A percentile compares a stretch with the other conserved stretches of the same genome.
Evolutionary conservation across 192 early-diverging fungal genomes (phyloP).

Genomic region (Pilaira anomala): DNA sequence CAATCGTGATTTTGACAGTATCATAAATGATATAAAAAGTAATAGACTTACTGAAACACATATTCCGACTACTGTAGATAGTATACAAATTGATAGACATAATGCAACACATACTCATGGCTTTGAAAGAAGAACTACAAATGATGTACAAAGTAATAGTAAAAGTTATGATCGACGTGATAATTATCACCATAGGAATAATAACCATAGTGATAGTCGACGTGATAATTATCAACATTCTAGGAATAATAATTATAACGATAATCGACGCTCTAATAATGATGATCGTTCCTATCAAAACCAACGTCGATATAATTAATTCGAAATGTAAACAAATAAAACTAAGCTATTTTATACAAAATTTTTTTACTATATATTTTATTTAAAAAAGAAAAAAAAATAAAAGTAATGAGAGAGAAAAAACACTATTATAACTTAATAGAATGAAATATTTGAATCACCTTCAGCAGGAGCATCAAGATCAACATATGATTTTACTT

Average conservation of each 20-base stretch:
- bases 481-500: conserved; percentile 83
- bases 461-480: conserved; percentile 82
- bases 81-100: no score
- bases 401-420: not conserved
- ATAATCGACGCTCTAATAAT: no score
- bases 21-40: not conserved
- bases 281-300: no score
- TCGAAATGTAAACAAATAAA: no score
- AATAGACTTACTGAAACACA: no score
- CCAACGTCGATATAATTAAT: no score
- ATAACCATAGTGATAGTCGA: not conserved
- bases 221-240: no score
- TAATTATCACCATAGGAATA: not conserved
- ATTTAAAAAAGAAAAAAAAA: not conserved
- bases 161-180: not conserved
- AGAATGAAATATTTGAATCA: conserved; percentile 32
- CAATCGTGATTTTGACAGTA: not conserved
- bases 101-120: no score
- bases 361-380: no score
- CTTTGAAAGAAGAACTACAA: conserved; percentile 10
- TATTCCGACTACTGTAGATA: no score
- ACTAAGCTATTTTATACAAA: no score
- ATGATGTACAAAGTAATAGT: conserved; percentile 26
- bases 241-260: no score
- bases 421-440: conserved; percentile 2